Base-by-base conservation (phyloP, 2,329 filamentous ascomycete species). In the Colletotrichum tropicicola region DNA sequence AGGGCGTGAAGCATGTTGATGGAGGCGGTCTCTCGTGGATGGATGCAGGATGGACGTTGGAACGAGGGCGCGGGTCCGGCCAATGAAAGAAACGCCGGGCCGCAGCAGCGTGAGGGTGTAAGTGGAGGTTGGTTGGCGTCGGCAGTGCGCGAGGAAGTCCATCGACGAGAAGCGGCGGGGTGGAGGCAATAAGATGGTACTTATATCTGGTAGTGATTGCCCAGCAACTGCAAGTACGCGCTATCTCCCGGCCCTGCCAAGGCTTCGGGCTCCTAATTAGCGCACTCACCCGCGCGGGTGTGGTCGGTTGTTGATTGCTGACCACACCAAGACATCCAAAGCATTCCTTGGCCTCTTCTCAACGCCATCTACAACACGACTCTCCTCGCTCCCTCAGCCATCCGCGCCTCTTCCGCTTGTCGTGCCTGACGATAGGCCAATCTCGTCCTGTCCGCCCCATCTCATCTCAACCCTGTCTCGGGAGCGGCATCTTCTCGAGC, bases 401-500 rank as follows among this genome's bases (percentile, higher is more conserved):
- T 23, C 32, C 19, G 51, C 57, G 37, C 37, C 62, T 51, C 57
- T 45, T 44, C 58, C 43, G 23, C 61, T 55, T 49, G 21, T 17
- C 8, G 7, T 35, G 15, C 13, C 48, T 32, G 45, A 25, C 21
- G 21, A 51, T 44, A 54, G 49, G 62, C 44, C 35, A 37, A 37
- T 65, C 10, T 53, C 28, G 28, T 39, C 21, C 9, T 17, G 12
- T 54, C 28, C 35, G 9, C 21, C 41, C 37, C 13, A 39, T 43
- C 12, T 15, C 39, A 43, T 15, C 43, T 25, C 23, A 61, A 32
- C 35, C 49, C 28, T 55, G 62, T 62, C 57, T 61, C 62, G 51
- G 61, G 57, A 65, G 25, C 62, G 51, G 56, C 56, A 65, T 51
- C 25, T 32, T 17, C 44, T 61, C 57, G 48, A 65, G 37, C 57